Evolutionary conservation across 116 monocot genomes (phyloP).

Genomic region (Zostera marina): DNA sequence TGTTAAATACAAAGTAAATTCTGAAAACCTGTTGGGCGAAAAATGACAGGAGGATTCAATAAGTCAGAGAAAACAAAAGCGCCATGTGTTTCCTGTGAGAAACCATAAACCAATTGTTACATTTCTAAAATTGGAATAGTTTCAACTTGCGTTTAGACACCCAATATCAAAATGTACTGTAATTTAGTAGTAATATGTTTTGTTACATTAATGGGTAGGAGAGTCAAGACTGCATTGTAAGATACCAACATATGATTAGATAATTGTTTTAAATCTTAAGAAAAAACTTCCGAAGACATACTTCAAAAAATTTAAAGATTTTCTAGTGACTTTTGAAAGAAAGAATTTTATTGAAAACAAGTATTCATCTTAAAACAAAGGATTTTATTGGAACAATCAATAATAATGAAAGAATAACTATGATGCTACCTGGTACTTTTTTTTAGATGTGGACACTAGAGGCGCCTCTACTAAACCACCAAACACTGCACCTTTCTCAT

Average conservation of each 20-base stretch:
- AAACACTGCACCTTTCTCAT: constrained; percentile 80
- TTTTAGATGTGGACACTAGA: constrained; percentile 54
- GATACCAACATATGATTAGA: no score
- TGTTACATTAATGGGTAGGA: no score
- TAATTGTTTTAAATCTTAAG: neutral
- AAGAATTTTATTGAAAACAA: neutral
- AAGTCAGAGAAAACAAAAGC: constrained; percentile 79
- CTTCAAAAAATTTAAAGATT: neutral
- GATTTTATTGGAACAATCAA: neutral
- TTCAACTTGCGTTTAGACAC: no score
- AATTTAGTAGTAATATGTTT: no score
- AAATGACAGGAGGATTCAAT: constrained; percentile 52
- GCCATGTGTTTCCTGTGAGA: constrained; percentile 60
- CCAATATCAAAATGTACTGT: no score
- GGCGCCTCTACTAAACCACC: constrained; percentile 90
- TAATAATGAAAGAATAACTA: neutral
- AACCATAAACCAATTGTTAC: neutral
- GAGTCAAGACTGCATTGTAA: no score
- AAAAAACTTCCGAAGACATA: neutral
- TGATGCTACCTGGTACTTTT: constrained; percentile 67
- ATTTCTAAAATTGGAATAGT: neutral
- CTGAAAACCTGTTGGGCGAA: constrained; percentile 71
- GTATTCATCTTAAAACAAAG: neutral
- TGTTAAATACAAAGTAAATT: constrained; percentile 5
- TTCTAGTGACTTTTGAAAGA: neutral